A percentile compares a stretch with the other conserved stretches of the same genome.
Evolutionary conservation across 1,284 basidiomycete genomes (phyloP).

Genomic region (Ustilago esculenta): DNA sequence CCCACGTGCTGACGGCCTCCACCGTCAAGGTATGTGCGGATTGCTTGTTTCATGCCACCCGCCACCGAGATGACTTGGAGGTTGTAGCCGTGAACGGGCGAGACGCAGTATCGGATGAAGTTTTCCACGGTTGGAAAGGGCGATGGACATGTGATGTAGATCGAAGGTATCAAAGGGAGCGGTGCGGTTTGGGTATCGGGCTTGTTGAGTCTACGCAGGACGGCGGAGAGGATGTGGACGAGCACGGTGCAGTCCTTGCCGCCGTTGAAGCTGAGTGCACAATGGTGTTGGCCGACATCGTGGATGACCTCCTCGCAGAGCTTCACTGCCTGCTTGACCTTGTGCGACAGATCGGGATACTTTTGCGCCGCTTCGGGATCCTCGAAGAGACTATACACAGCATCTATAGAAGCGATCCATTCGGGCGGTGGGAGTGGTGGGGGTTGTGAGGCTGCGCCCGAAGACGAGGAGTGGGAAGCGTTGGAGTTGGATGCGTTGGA

Average conservation of each 20-base stretch:
- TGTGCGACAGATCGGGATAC: conserved; percentile 41
- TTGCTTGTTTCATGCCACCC: conserved; percentile 83
- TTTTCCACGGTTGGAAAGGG: conserved; percentile 85
- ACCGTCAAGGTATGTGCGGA: conserved; percentile 75
- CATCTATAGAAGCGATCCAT: conserved; percentile 63
- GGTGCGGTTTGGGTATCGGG: background rate
- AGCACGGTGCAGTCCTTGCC: conserved; percentile 97
- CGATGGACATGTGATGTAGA: conserved; percentile 90
- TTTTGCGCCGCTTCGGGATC: conserved; percentile 2
- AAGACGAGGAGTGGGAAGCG: background rate
- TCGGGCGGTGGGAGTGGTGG: conserved; percentile 9
- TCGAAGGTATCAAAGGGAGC: conserved; percentile 74
- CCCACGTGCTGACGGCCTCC: conserved; percentile 64
- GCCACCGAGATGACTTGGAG: conserved; percentile 81
- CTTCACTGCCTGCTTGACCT: conserved; percentile 47
- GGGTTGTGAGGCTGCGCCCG: conserved; percentile 3
- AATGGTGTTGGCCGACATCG: conserved; percentile 52
- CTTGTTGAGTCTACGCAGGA: conserved; percentile 70
- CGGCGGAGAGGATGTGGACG: conserved; percentile 84
- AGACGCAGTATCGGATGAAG: conserved; percentile 77
- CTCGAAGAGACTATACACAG: conserved; percentile 61
- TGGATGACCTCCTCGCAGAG: conserved; percentile 57
- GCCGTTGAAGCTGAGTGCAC: conserved; percentile 87
- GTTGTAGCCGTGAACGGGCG: conserved; percentile 73
- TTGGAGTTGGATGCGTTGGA: too few relatives aligned